These are phyloP conservation scores for Incumbomyces delicatus DNA, from an alignment of 2,329 filamentous ascomycete genomes.

Conservation along the genomic window DNA sequence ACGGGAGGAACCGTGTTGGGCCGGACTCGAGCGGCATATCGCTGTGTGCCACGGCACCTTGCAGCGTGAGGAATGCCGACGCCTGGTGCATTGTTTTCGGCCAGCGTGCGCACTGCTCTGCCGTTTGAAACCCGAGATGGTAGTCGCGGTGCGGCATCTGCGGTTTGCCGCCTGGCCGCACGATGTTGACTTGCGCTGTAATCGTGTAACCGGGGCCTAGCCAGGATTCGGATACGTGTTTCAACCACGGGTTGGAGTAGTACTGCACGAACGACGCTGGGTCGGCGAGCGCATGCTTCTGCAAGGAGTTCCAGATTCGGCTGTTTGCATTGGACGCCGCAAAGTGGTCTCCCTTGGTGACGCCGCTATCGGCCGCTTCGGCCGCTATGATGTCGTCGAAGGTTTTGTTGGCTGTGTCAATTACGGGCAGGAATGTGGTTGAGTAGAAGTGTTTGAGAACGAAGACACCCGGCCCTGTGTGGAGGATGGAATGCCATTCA, in stretches of 20 bases:
- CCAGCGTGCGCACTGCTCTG: conserved; percentile 36
- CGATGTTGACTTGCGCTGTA: conserved; percentile 54
- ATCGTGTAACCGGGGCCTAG: conserved; percentile 52
- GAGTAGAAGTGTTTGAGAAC: conserved; percentile 46
- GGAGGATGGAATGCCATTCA: conserved; percentile 51
- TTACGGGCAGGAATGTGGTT: conserved; percentile 25
- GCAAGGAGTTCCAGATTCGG: conserved; percentile 58
- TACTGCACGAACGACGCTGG: conserved; percentile 46
- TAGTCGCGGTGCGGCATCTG: conserved; percentile 55
- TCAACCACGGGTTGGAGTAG: conserved; percentile 52
- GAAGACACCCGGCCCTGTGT: conserved; percentile 49
- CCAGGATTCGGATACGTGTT: conserved; percentile 45
- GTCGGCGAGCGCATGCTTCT: conserved; percentile 48
- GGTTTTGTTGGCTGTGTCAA: conserved; percentile 39
- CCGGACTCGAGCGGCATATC: conserved; percentile 51
- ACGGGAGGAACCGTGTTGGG: conserved; percentile 52
- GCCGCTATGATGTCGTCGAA: conserved; percentile 41
- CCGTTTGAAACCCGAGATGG: conserved; percentile 53
- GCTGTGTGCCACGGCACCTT: conserved; percentile 54
- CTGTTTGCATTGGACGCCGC: conserved; percentile 46
- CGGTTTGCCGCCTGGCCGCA: conserved; percentile 48
- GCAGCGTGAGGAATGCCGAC: conserved; percentile 50
- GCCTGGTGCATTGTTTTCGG: conserved; percentile 46
- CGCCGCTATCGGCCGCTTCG: conserved; percentile 28
- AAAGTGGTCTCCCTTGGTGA: conserved; percentile 49